A percentile compares a stretch with the other conserved stretches of the same genome.
Conservation (phyloP, 306 rosid species). For the Vicia sativa region DNA sequence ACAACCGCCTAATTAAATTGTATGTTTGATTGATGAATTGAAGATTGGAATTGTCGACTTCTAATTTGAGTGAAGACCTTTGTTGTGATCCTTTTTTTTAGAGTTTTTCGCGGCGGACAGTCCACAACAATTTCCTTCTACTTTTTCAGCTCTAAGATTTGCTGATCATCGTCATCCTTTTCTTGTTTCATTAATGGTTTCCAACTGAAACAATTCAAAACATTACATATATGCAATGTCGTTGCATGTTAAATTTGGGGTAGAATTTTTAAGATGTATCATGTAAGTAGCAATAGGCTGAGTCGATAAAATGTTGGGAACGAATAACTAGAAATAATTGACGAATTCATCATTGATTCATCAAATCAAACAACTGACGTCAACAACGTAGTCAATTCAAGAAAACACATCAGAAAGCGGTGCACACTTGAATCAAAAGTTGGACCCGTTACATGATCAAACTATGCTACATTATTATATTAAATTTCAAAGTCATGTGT, state of each 20-base stretch:
- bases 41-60: too few species aligned
- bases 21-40: too few species aligned
- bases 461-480: neutral
- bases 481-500: neutral
- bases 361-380: neutral
- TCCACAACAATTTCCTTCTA: too few species aligned
- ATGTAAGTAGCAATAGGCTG: neutral
- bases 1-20: too few species aligned
- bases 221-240: neutral
- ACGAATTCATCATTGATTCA: conserved; percentile 9
- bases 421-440: conserved; percentile 33
- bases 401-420: conserved; percentile 34
- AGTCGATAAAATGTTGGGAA: neutral
- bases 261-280: neutral
- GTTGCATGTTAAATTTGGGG: neutral
- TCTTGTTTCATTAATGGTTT: neutral
- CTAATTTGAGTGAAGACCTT: too few species aligned
- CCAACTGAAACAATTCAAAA: neutral
- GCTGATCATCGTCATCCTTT: neutral
- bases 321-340: conserved; percentile 14
- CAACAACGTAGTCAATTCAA: conserved; percentile 18
- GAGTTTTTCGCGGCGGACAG: too few species aligned
- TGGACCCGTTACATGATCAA: conserved; percentile 18
- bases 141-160: too few species aligned
- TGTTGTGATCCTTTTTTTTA: too few species aligned